Evolutionary conservation across 1,139 yeast genomes (phyloP).

Genomic region (Debaryomycetaceae sp.): DNA sequence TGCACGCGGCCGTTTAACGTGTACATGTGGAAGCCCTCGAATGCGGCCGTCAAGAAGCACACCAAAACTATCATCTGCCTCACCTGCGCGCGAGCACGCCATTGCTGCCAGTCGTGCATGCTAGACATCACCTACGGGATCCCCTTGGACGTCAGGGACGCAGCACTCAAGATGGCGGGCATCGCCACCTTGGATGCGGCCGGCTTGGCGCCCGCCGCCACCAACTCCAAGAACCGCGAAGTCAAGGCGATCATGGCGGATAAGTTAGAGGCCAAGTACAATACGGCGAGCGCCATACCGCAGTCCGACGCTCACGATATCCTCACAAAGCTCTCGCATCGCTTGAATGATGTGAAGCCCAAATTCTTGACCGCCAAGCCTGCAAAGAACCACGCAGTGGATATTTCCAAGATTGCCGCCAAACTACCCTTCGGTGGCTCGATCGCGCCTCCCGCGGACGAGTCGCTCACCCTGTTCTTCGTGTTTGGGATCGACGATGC

Average conservation of each 20-base stretch:
- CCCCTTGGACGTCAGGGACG: constrained; percentile 74
- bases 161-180: constrained; percentile 75
- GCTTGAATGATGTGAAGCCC: constrained; percentile 19
- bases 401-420: constrained; percentile 45
- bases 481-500: constrained; percentile 67
- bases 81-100: constrained; percentile 73
- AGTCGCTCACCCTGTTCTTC: constrained; percentile 50
- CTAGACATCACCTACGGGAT: constrained; percentile 76
- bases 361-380: constrained; percentile 8
- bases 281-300: constrained; percentile 11
- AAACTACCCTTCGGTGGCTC: constrained; percentile 62
- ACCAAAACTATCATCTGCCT: constrained; percentile 61
- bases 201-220: neutral
- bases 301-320: constrained; percentile 24
- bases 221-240: constrained; percentile 27
- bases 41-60: constrained; percentile 23
- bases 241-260: constrained; percentile 42
- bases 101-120: constrained; percentile 88
- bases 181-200: constrained; percentile 25
- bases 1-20: constrained; percentile 85
- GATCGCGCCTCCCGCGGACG: constrained; percentile 38
- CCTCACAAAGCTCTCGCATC: constrained; percentile 39
- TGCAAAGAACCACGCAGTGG: constrained; percentile 29
- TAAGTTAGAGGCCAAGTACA: constrained; percentile 24
- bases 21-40: constrained; percentile 60